These are phyloP conservation scores for Colletotrichum tabaci DNA, from an alignment of 2,329 filamentous ascomycete genomes.

Conservation along the genomic window DNA sequence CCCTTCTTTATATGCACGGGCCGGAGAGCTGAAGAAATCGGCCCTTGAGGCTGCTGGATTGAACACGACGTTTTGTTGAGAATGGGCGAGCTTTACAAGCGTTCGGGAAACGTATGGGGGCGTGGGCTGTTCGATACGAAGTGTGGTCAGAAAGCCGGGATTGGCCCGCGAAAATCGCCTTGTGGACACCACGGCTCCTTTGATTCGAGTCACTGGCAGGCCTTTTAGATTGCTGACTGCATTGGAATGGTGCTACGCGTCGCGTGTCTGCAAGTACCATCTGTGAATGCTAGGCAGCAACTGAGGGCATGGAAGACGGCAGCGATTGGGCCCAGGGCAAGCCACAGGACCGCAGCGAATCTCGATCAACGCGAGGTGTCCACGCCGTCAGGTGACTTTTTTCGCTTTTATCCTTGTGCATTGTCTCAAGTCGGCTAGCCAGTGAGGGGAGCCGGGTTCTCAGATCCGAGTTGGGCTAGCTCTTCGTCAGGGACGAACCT, in stretches of 20 bases:
- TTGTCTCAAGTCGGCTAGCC: neutral
- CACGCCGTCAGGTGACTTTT: conserved; percentile 22
- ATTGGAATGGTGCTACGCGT: neutral
- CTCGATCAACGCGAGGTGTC: neutral
- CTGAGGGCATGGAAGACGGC: neutral
- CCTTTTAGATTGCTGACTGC: neutral
- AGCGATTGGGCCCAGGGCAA: neutral
- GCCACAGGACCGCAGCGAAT: conserved; percentile 1
- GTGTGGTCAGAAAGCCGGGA: neutral
- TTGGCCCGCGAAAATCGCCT: neutral
- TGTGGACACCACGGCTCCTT: neutral
- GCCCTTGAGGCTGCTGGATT: neutral
- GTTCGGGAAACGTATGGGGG: no score
- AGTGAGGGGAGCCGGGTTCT: neutral
- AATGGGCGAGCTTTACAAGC: neutral
- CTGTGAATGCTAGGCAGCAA: neutral
- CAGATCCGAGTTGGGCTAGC: neutral
- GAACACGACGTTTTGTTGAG: conserved; percentile 32
- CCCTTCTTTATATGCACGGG: neutral
- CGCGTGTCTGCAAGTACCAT: neutral
- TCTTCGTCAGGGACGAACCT: neutral
- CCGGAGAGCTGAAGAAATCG: neutral
- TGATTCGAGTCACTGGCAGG: neutral
- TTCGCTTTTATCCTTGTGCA: neutral
- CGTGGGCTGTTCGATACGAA: neutral